Conservation (phyloP, 768 basidiomycete species). For the Pisolithus microcarpus region DNA sequence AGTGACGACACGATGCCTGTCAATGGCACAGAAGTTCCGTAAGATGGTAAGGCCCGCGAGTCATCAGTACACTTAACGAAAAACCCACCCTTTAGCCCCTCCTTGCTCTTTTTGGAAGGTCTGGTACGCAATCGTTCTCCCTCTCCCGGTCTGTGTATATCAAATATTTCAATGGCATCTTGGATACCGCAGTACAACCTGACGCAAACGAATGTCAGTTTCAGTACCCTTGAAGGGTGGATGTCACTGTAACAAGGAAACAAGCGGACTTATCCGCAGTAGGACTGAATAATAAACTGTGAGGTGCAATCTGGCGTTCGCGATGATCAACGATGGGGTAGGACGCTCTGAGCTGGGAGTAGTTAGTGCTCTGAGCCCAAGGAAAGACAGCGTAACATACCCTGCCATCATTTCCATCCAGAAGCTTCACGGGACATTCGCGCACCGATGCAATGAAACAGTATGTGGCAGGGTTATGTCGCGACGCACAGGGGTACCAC, state of each 20-base stretch:
- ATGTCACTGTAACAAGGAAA: neutral
- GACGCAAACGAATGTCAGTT: neutral
- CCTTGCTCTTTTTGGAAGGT: conserved; percentile 68
- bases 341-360: conserved; percentile 72
- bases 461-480: conserved; percentile 51
- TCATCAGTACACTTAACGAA: neutral
- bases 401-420: conserved; percentile 72
- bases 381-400: conserved; percentile 34
- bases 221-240: neutral
- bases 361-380: neutral
- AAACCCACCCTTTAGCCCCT: conserved; percentile 77
- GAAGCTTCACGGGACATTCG: conserved; percentile 77
- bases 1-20: conserved; percentile 82
- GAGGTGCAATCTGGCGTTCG: conserved; percentile 86
- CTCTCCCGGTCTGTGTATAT: conserved; percentile 64
- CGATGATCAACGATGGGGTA: conserved; percentile 90
- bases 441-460: conserved; percentile 82
- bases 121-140: conserved; percentile 66
- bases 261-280: conserved; percentile 50
- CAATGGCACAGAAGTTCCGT: neutral
- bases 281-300: conserved; percentile 72
- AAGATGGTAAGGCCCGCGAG: neutral
- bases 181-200: conserved; percentile 84
- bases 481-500: conserved; percentile 81
- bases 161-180: conserved; percentile 80